These are phyloP conservation scores for Pyronema domesticum DNA, from an alignment of 495 filamentous ascomycete genomes.

Conservation along the genomic window DNA sequence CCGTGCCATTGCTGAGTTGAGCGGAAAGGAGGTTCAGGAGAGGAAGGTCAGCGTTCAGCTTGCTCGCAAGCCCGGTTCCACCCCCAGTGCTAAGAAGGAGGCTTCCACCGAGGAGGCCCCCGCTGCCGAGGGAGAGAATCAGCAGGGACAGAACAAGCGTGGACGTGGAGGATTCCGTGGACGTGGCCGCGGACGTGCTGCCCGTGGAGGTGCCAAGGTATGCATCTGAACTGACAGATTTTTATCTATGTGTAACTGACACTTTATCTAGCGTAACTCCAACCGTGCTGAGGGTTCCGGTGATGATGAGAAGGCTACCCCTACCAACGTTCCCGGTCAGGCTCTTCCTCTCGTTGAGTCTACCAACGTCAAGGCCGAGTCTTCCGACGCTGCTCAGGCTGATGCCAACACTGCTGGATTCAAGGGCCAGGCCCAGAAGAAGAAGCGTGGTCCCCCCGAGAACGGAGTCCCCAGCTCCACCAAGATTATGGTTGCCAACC, in stretches of 20 bases:
- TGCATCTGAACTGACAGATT: constrained; percentile 25
- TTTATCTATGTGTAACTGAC: constrained; percentile 3
- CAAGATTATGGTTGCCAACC: constrained; percentile 99
- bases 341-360: constrained; percentile 39
- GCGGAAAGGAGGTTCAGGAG: constrained; percentile 88
- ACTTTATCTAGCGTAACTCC: constrained; percentile 17
- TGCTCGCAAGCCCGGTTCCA: constrained; percentile 85
- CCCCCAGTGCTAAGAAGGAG: constrained; percentile 44
- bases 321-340: constrained; percentile 37
- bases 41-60: constrained; percentile 98
- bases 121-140: constrained; percentile 34
- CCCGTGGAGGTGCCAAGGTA: constrained; percentile 59
- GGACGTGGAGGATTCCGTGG: constrained; percentile 40
- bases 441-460: constrained; percentile 80
- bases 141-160: constrained; percentile 15
- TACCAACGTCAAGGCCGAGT: constrained; percentile 40
- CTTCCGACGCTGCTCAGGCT: constrained; percentile 32
- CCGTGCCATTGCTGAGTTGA: constrained; percentile 81
- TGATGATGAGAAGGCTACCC: constrained; percentile 26
- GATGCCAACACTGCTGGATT: constrained; percentile 23
- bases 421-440: constrained; percentile 32
- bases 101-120: constrained; percentile 29
- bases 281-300: constrained; percentile 18
- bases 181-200: constrained; percentile 51
- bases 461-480: constrained; percentile 97